Conservation (phyloP, 1,139 yeast genomes). For the Diutina sp. region DNA sequence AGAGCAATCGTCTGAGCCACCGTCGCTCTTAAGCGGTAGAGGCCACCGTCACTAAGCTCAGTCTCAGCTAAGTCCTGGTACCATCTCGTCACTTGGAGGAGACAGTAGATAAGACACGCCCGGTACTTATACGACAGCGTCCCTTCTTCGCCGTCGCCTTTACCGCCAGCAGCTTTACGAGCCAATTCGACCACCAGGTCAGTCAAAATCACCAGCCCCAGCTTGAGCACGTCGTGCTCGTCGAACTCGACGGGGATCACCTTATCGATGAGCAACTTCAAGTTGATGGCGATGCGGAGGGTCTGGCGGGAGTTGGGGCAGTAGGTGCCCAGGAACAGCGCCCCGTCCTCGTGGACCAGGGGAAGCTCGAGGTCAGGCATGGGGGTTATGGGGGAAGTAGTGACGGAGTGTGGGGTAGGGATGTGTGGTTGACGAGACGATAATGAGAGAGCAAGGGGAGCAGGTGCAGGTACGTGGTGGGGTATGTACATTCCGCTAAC, state of each 20-base stretch:
- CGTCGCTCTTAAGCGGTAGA: slow-evolving; percentile 45
- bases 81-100: slow-evolving; percentile 72
- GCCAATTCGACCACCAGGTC: slow-evolving; percentile 46
- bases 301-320: slow-evolving; percentile 51
- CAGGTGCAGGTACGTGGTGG: not conserved
- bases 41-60: slow-evolving; percentile 57
- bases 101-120: slow-evolving; percentile 54
- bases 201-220: slow-evolving; percentile 53
- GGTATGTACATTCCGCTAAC: not conserved
- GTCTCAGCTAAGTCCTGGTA: slow-evolving; percentile 45
- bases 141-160: slow-evolving; percentile 44
- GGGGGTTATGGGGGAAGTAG: not conserved
- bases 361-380: not conserved
- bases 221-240: slow-evolving; percentile 34
- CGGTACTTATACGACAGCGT: slow-evolving; percentile 51
- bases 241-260: slow-evolving; percentile 54
- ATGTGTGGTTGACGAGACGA: not conserved
- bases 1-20: slow-evolving; percentile 70
- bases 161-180: slow-evolving; percentile 72
- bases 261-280: slow-evolving; percentile 60
- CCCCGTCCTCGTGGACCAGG: not conserved
- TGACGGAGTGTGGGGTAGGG: not conserved
- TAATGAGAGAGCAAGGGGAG: not conserved
- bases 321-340: not conserved
- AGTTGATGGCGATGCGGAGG: slow-evolving; percentile 58